Evolutionary conservation across 768 basidiomycete genomes (phyloP).

Genomic region (Podaxis sp.): DNA sequence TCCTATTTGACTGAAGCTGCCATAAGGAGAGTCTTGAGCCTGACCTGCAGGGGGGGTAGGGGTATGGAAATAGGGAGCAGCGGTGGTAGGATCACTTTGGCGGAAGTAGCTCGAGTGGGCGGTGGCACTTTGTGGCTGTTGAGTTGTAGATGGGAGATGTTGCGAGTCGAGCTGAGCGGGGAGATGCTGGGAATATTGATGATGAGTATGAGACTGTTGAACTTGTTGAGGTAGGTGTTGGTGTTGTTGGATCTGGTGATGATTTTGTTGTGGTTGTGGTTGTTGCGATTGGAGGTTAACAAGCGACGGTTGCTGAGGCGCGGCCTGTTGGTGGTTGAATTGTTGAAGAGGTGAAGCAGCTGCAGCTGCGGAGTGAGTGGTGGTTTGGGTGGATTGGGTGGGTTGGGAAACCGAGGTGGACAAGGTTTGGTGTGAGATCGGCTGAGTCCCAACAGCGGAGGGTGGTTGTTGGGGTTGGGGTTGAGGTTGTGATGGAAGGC

Average conservation of each 20-base stretch:
- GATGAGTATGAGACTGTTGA: conserved; percentile 45
- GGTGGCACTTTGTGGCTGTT: conserved; percentile 40
- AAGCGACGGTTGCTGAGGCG: conserved; percentile 26
- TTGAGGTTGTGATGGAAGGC: conserved; percentile 34
- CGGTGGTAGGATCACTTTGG: conserved; percentile 50
- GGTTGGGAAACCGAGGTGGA: conserved; percentile 42
- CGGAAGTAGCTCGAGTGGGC: conserved; percentile 65
- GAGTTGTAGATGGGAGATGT: conserved; percentile 37
- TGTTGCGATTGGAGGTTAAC: conserved; percentile 33
- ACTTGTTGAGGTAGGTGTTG: conserved; percentile 43
- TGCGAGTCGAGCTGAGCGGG: conserved; percentile 46
- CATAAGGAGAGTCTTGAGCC: conserved; percentile 61
- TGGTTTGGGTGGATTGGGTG: conserved; percentile 28
- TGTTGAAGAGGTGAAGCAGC: conserved; percentile 42
- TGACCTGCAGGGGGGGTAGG: conserved; percentile 73
- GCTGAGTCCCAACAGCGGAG: conserved; percentile 22
- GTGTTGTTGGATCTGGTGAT: conserved; percentile 35
- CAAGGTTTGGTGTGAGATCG: conserved; percentile 30
- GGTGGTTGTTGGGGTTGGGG: conserved; percentile 25
- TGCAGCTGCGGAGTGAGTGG: conserved; percentile 27
- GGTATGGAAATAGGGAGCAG: conserved; percentile 70
- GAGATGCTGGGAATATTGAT: conserved; percentile 67
- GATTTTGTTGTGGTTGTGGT: conserved; percentile 25
- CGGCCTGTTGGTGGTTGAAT: conserved; percentile 36
- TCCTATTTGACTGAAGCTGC: conserved; percentile 64